These are phyloP conservation scores for Westerdykella aurantiaca DNA, from an alignment of 2,329 filamentous ascomycete genomes.

Conservation along the genomic window DNA sequence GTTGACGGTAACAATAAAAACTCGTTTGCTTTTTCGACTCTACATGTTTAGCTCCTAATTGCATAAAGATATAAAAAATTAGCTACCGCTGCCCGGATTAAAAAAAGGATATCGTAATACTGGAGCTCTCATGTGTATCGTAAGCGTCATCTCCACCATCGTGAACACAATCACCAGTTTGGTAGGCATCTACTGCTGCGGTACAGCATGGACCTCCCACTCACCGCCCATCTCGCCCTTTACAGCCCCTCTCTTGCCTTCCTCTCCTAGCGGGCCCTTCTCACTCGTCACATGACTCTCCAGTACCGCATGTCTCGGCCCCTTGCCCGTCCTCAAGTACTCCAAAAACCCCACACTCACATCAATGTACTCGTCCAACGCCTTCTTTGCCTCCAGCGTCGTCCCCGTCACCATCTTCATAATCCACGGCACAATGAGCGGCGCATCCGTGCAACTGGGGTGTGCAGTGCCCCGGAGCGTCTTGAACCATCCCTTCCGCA, in stretches of 20 bases:
- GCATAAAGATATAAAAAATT: no score
- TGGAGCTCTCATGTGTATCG: no score
- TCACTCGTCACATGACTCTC: conserved; percentile 44
- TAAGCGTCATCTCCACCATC: no score
- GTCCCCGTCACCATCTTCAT: conserved; percentile 58
- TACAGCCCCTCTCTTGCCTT: conserved; percentile 18
- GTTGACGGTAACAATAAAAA: no score
- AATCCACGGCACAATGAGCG: conserved; percentile 57
- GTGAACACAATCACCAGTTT: no score
- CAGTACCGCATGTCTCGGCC: conserved; percentile 45
- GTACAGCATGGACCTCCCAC: conserved; percentile 43
- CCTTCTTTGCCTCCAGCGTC: conserved; percentile 52
- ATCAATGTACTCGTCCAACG: conserved; percentile 56
- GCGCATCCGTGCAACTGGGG: conserved; percentile 61
- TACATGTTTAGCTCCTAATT: no score
- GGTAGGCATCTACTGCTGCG: conserved; percentile 8
- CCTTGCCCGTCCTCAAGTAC: conserved; percentile 38
- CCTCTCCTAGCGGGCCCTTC: conserved; percentile 28
- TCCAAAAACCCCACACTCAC: conserved; percentile 54
- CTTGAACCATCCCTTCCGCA: conserved; percentile 45
- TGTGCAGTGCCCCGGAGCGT: conserved; percentile 46
- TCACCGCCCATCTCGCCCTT: conserved; percentile 28
- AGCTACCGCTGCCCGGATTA: no score
- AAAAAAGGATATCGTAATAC: no score
- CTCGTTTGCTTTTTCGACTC: no score